Evolutionary conservation across 768 basidiomycete genomes (phyloP).

Genomic region (Cubamyces lactineus): DNA sequence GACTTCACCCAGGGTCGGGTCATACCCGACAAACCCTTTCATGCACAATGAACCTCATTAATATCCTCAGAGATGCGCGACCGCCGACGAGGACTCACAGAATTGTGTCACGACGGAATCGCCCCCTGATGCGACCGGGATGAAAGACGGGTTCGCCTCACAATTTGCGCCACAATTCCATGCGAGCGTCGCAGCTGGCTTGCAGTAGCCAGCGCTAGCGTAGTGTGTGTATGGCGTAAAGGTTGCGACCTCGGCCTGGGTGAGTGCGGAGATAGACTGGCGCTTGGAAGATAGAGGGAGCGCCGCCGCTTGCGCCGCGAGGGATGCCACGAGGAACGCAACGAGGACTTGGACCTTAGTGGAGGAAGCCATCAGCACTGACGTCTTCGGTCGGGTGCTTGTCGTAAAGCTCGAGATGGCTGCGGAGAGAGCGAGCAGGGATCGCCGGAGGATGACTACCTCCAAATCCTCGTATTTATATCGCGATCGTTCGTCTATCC

Average conservation of each 20-base stretch:
- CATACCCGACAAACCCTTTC: slow-evolving; percentile 59
- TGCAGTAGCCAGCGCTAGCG: slow-evolving; percentile 39
- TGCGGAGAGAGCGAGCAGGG: neutral
- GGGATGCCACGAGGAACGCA: slow-evolving; percentile 4
- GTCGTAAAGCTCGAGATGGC: neutral
- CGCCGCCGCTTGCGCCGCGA: slow-evolving; percentile 4
- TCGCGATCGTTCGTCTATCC: too few relatives aligned
- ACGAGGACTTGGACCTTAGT: slow-evolving; percentile 4
- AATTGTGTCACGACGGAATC: slow-evolving; percentile 46
- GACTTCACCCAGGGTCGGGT: slow-evolving; percentile 41
- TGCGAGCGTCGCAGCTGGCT: slow-evolving; percentile 28
- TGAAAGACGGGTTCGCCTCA: slow-evolving; percentile 48
- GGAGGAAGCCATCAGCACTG: neutral
- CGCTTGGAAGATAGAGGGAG: slow-evolving; percentile 9
- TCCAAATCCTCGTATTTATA: too few relatives aligned
- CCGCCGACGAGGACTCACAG: slow-evolving; percentile 35
- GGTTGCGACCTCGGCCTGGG: slow-evolving; percentile 28
- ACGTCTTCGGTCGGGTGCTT: neutral
- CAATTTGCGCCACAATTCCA: slow-evolving; percentile 45
- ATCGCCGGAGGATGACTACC: too few relatives aligned
- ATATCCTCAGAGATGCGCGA: too few relatives aligned
- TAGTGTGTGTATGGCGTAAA: slow-evolving; percentile 37
- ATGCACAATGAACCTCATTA: neutral
- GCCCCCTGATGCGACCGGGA: slow-evolving; percentile 53
- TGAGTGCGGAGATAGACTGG: slow-evolving; percentile 30